These are phyloP conservation scores for Raphanus sativus DNA, from an alignment of 345 rosid species.

Conservation along the genomic window DNA sequence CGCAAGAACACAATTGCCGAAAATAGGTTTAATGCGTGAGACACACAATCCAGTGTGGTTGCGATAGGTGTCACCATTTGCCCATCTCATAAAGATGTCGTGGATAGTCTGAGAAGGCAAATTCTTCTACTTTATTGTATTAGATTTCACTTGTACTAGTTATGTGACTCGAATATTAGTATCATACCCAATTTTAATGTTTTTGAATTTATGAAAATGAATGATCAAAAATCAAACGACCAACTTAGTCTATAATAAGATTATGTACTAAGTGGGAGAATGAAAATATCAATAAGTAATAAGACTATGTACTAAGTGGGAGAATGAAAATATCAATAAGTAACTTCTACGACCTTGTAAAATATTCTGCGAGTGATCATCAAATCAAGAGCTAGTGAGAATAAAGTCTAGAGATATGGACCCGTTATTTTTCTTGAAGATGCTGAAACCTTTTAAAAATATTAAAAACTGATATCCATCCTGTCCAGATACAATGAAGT, in stretches of 20 bases:
- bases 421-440: slow-evolving; percentile 8
- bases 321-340: background rate
- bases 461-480: slow-evolving; percentile 1
- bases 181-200: background rate
- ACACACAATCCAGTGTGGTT: too few relatives aligned
- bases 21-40: too few relatives aligned
- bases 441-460: slow-evolving; percentile 3
- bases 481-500: slow-evolving; percentile 32
- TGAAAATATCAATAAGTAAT: background rate
- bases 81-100: too few relatives aligned
- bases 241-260: background rate
- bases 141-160: background rate
- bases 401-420: slow-evolving; percentile 24
- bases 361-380: slow-evolving; percentile 2
- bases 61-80: too few relatives aligned
- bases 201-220: slow-evolving; percentile 1
- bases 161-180: background rate
- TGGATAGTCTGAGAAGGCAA: too few relatives aligned
- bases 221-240: background rate
- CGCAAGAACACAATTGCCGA: too few relatives aligned
- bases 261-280: background rate
- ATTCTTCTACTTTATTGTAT: too few relatives aligned
- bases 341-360: background rate
- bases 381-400: slow-evolving; percentile 29
- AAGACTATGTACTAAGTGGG: background rate